phyloP scores from a whole-genome alignment of 805 yeast species.

The Zygosaccharomyces bailii region DNA sequence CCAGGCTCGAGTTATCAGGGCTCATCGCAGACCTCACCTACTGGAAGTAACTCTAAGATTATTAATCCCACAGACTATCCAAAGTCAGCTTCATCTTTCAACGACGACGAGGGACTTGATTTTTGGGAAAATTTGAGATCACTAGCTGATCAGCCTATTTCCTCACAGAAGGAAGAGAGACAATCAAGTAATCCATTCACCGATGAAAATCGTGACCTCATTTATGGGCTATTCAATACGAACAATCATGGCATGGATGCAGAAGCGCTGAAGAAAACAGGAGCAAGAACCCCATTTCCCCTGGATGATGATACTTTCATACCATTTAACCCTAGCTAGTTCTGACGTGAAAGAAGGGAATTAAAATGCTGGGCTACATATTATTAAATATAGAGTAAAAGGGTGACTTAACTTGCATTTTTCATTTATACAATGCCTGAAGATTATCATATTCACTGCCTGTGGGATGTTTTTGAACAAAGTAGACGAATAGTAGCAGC shows the following conservation, averaged over 20 bases:
- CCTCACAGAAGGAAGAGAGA: slow-evolving; percentile 10
- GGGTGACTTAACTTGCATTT: too few species aligned
- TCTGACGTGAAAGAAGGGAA: background rate
- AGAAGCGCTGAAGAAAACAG: slow-evolving; percentile 1
- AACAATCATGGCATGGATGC: slow-evolving; percentile 6
- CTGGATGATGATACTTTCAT: slow-evolving; percentile 12
- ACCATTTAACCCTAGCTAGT: slow-evolving; percentile 20
- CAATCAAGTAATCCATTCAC: slow-evolving; percentile 5
- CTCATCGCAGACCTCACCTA: slow-evolving; percentile 12
- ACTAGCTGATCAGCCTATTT: slow-evolving; percentile 40
- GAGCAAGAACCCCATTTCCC: background rate
- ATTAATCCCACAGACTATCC: slow-evolving; percentile 10
- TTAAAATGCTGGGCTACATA: too few species aligned
- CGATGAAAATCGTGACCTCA: slow-evolving; percentile 16
- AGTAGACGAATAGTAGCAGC: too few species aligned
- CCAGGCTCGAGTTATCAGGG: slow-evolving; percentile 6
- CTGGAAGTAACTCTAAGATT: slow-evolving; percentile 5
- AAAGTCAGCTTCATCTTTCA: slow-evolving; percentile 8
- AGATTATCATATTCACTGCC: too few species aligned
- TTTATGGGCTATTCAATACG: slow-evolving; percentile 19
- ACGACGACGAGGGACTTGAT: slow-evolving; percentile 58
- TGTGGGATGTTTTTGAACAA: too few species aligned
- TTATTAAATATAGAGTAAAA: too few species aligned
- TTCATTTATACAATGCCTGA: too few species aligned
- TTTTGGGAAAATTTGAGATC: slow-evolving; percentile 70